Evolutionary conservation across 2,329 filamentous ascomycete species (phyloP), one percentile per base, ranked within the genome.

Genomic region (Beauveria medogensis): DNA sequence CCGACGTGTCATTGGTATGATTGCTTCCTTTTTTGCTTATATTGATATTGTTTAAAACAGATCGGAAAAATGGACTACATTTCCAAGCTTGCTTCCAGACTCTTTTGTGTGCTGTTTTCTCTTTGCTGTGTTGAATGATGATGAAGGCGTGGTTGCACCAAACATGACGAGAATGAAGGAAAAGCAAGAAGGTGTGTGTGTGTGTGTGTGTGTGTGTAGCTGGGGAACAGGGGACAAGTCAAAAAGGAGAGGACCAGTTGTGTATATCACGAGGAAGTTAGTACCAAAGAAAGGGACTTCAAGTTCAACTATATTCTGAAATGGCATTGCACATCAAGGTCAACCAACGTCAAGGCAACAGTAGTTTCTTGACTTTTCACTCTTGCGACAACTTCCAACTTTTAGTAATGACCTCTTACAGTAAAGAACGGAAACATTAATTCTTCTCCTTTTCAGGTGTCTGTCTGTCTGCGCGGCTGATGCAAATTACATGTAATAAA

Each of bases 11-110:
- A 20, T 47, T 46, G 37, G 41, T 56, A 46, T 24, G 54, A 12
- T 44, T 34, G 18, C 26, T 37, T 54, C 4, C 7, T 14, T 50
- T 44, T 40, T 48, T 48, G 48, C 28, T 55, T 41, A 40, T 57
- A 50, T 52, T 61, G 40, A 37, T 57, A 56, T 61, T 61, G 52
- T 61, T 48, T 60, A 48, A 60, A 47, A n/a, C 18, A 43, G 48
- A 54, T 48, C 43, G 55, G 28, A 55, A 48, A 34, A 59, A 22
- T 8, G 34, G 34, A 40, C 28, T 34, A 28, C 7, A 9, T 16
- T 20, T 16, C 10, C 26, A 9, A 12, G 46, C 20, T 34, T 57
- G 24, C 46, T 48, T 26, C 9, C 46, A 48, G 7, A 46, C 10
- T 24, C 26, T 20, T 20, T 30, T 14, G 12, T 37, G 5, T 37